Percentiles rank a stretch among this genome's conserved stretches.
Conservation (phyloP, 805 yeast genomes). For the Middelhovenomyces tepae region DNA sequence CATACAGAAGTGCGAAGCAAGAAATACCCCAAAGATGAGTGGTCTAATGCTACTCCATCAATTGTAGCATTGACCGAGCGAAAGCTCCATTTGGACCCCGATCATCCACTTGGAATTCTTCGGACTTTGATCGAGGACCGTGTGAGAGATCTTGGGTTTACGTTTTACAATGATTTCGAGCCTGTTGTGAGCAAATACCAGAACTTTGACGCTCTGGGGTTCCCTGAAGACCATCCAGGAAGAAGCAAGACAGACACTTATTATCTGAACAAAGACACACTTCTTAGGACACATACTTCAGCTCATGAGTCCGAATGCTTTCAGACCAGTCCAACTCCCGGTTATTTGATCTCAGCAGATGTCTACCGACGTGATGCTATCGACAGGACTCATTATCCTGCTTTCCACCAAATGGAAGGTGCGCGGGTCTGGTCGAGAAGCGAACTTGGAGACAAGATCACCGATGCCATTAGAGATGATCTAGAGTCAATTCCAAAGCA, state of each 20-base stretch:
- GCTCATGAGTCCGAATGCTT: slow-evolving; percentile 94
- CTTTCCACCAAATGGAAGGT: slow-evolving; percentile 97
- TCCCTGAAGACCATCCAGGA: slow-evolving; percentile 89
- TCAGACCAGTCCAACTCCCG: slow-evolving; percentile 56
- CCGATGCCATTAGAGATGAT: slow-evolving; percentile 45
- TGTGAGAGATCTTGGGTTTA: slow-evolving; percentile 53
- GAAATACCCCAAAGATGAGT: slow-evolving; percentile 52
- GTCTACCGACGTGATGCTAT: slow-evolving; percentile 94
- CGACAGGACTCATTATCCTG: slow-evolving; percentile 94
- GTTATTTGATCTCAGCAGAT: slow-evolving; percentile 89
- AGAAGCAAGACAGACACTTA: slow-evolving; percentile 89
- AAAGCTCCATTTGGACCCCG: slow-evolving; percentile 58
- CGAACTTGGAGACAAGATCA: slow-evolving; percentile 30
- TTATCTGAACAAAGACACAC: slow-evolving; percentile 62
- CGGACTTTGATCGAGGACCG: slow-evolving; percentile 62
- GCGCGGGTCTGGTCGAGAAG: slow-evolving; percentile 72
- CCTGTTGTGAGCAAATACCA: slow-evolving; percentile 78
- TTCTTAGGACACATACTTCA: slow-evolving; percentile 89
- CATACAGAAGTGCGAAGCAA: slow-evolving; percentile 31
- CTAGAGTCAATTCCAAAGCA: slow-evolving; percentile 56
- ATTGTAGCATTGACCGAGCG: slow-evolving; percentile 63
- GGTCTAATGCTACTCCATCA: slow-evolving; percentile 79
- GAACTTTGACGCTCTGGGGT: slow-evolving; percentile 87
- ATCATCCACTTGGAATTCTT: slow-evolving; percentile 87
- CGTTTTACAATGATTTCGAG: slow-evolving; percentile 68